Base-by-base conservation (phyloP, 805 yeast species). In the Geotrichum ghanense region DNA sequence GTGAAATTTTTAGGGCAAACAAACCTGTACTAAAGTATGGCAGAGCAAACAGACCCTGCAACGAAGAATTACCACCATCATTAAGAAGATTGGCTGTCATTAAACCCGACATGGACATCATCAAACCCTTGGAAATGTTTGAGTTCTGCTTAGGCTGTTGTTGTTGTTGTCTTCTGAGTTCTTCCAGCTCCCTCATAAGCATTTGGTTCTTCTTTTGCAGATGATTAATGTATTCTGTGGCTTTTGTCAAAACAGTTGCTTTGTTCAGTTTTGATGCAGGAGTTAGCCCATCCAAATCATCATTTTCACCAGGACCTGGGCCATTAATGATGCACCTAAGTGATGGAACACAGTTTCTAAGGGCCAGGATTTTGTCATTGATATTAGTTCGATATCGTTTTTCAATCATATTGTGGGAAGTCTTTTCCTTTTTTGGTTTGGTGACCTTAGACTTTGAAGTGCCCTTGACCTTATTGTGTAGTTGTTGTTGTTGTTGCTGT, bases 361-460 rank as follows among this genome's bases (percentile, higher is more conserved):
- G 71, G 41, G 79, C 81, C 25, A 75, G 53, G 42, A 84, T 83
- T 60, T 79, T 81, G 45, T 81, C 70, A 56, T 83, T 84, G 53
- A 84, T 81, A 57, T 84, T 83, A 17, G 84, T 80, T 54, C 94
- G 65, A 63, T 85, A 85, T 57, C 82, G 79, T 64, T 83, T 83
- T 59, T 85, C 94, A 53, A 84, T 80, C 70, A 82, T 77, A 57
- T 83, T 84, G 64, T 84, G 94, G 5, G 85, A 74, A 1, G 79
- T 71, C 62, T 81, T 74, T 47, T 73, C 63, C 53, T 63, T 63
- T 48, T 56, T 58, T 7, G 61, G 62, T 49, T 62, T 62, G 12
- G 51, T 44, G 34, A 62, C 53, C 48, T 56, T 60, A 35, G 54
- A 41, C 19, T 45, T 22, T n/a, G n/a, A n/a, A 14, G 44, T 45